Base-by-base conservation (phyloP, 2,329 filamentous ascomycete genomes). In the Aspergillus sp. region DNA sequence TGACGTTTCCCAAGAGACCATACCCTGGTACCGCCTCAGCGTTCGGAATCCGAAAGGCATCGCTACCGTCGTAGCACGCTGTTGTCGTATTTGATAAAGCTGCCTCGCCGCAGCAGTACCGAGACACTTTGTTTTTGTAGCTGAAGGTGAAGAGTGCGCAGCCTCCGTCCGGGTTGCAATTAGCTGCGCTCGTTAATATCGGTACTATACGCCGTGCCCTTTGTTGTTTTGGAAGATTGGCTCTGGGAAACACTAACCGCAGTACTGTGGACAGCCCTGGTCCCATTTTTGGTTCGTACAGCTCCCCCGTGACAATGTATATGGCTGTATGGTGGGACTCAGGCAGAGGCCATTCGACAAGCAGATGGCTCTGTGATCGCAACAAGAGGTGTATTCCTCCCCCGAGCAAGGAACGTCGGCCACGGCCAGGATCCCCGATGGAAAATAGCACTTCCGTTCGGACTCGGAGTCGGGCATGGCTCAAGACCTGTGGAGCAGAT, bases 231-330 rank as follows among this genome's bases (percentile, higher is more conserved):
- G 25, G 25, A 3, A 3, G 9, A 27, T 27, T 27, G 25, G 8
- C 25, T 8, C 9, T 8, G 3, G 9, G 25, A 8, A 27, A 27
- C 3, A 62, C 63, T 52, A 49, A 66, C 66, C 59, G 47, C 70
- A 71, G 9, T 58, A 55, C 27, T 60, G 50, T 3, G 66, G 65
- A 40, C 66, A 68, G 21, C 62, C 62, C 4, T 60, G 45, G n/a
- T 59, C 62, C 70, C 71, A 73, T 12, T 61, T 60, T 21, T 65
- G 43, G 52, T 70, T 65, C 9, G 70, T 73, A 56, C 70, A 73
- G 6, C 51, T 61, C 2, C 67, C 69, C 27, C 69, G 63, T 3
- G 68, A 68, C 3, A 71, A 47, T 8, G 62, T 59, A 33, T 64
- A 72, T 2, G 68, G 68, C 25, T 63, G 62, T 25, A 17, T 71